Base-by-base conservation (phyloP, 176 grass and related monocot genomes). In the Dendrocalamus sinicus region DNA sequence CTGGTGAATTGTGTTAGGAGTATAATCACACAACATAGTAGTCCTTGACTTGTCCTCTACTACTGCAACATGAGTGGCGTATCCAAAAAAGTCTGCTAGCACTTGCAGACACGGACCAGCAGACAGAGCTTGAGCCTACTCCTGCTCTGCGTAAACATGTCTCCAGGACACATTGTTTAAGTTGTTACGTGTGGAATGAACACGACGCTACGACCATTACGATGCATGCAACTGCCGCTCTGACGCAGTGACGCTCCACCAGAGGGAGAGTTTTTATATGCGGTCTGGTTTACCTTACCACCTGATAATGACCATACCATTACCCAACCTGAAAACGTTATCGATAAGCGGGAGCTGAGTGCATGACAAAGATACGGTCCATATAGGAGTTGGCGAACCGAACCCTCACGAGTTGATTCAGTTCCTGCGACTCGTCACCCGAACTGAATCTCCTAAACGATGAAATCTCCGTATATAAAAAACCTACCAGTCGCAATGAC, bases 301-400 rank as follows among this genome's bases (percentile, higher is more conserved):
- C 9, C 20, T 8, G 4, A 53, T 35, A 32, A 32, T 35, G 32
- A 53, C 51, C 5, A 17, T 10, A n/a, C 20, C 20, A 59, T 85
- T 23, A 70, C 8, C 14, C 46, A 19, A 15, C 46, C 15, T 32
- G 14, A 26, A 76, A 35, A 24, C 75, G 4, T 16, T 0, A 20
- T 10, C 6, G 6, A 59, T 23, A 24, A 79, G 60, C 30, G 30
- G 30, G 30, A 32, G 30, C 30, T 32, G 30, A 32, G 30, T 32
- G 30, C 30, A 32, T 2, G 30, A 32, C 30, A 13, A 26, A 6
- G 7, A 61, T 37, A 55, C n/a, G n/a, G n/a, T n/a, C 16, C 44
- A 45, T 10, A 45, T 2, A n/a, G 32, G 71, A 86, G 83, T 64
- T 3, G 88, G 46, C 72, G 84, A 30, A 86, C 78, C 46, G 57